phyloP scores from a whole-genome alignment of 371 early-diverging fungal genomes.

The Chytridium lagenaria region DNA sequence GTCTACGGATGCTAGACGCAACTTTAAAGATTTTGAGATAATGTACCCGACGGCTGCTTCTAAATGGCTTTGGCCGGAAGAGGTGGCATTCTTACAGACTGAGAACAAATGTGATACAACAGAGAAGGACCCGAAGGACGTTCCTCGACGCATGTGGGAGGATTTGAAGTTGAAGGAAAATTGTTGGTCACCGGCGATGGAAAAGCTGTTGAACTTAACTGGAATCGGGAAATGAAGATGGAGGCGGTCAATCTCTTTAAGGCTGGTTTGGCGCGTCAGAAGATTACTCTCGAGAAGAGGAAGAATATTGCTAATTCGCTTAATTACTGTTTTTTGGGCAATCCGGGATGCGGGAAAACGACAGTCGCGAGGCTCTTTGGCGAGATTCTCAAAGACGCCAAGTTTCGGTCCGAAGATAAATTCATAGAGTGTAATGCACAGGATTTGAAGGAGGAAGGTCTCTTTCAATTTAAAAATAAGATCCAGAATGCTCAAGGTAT shows the following conservation, averaged over 20 bases:
- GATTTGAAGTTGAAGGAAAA: constrained; percentile 15
- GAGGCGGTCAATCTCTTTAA: constrained; percentile 36
- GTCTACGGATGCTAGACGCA: not conserved
- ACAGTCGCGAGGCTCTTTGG: constrained; percentile 46
- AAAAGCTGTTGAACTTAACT: constrained; percentile 36
- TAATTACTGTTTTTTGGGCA: constrained; percentile 33
- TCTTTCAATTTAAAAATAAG: constrained; percentile 33
- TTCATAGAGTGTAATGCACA: constrained; percentile 37
- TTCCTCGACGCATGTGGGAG: constrained; percentile 25
- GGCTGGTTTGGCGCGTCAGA: constrained; percentile 24
- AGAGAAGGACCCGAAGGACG: constrained; percentile 1
- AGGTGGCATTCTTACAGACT: not conserved
- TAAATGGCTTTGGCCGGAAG: not conserved
- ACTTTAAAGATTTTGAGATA: not conserved
- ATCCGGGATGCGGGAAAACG: constrained; percentile 36
- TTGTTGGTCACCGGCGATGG: constrained; percentile 35
- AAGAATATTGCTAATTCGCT: constrained; percentile 28
- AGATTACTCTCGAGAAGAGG: constrained; percentile 18
- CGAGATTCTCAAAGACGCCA: constrained; percentile 35
- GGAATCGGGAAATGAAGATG: constrained; percentile 38
- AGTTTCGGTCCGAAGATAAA: constrained; percentile 12
- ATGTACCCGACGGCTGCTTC: constrained; percentile 3
- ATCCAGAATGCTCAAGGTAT: constrained; percentile 32
- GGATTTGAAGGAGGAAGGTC: constrained; percentile 40
- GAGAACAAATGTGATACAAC: no score